These are phyloP conservation scores for Yarrowia sp. DNA, from an alignment of 805 yeast species.

Conservation along the genomic window DNA sequence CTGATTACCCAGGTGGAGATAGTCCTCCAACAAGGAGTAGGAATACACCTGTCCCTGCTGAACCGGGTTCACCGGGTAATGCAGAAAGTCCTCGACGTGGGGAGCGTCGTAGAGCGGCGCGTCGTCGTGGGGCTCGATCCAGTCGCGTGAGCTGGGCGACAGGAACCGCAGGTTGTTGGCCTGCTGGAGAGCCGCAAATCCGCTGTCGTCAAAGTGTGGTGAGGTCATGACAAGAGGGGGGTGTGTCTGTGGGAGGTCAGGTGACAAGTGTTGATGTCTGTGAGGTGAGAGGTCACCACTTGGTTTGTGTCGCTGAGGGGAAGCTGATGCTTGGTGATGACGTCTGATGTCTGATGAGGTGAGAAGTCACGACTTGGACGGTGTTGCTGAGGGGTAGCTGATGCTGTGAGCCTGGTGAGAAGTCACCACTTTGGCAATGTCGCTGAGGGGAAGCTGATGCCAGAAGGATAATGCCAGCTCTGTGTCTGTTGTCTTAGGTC, in stretches of 20 bases:
- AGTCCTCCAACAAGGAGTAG: slow-evolving; percentile 23
- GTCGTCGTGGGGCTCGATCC: slow-evolving; percentile 34
- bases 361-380: too few species aligned
- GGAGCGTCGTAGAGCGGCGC: slow-evolving; percentile 25
- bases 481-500: too few species aligned
- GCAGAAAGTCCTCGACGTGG: slow-evolving; percentile 35
- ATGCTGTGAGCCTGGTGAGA: too few species aligned
- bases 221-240: slow-evolving; percentile 1
- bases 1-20: slow-evolving; percentile 13
- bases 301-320: too few species aligned
- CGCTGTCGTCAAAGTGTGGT: slow-evolving; percentile 23
- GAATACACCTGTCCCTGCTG: slow-evolving; percentile 34
- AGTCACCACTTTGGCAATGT: not conserved
- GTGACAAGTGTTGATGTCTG: not conserved
- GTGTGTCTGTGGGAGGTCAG: too few species aligned
- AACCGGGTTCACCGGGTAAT: slow-evolving; percentile 29
- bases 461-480: too few species aligned
- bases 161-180: slow-evolving; percentile 33
- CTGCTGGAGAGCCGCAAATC: slow-evolving; percentile 28
- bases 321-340: too few species aligned
- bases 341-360: too few species aligned
- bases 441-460: not conserved
- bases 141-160: slow-evolving; percentile 34
- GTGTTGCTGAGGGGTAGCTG: not conserved
- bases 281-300: too few species aligned